Conservation (phyloP, 208 protist species). For the Leishmania braziliensis region DNA sequence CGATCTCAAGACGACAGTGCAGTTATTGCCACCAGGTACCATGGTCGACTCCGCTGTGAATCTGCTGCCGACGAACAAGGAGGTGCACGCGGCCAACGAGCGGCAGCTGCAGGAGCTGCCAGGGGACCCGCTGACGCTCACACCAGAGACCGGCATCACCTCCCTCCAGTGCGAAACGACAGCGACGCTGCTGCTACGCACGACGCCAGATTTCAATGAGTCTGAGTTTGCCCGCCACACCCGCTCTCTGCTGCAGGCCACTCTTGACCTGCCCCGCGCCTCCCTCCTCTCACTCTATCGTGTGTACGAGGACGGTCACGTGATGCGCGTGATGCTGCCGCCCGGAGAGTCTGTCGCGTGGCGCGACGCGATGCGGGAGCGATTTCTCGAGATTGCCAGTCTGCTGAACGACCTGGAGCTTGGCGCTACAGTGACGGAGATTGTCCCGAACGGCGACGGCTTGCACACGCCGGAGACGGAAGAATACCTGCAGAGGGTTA, state of each 20-base stretch:
- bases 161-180: constrained; percentile 77
- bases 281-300: constrained; percentile 81
- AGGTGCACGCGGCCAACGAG: constrained; percentile 85
- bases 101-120: constrained; percentile 66
- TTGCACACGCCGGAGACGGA: constrained; percentile 80
- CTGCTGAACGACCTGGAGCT: constrained; percentile 79
- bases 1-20: constrained; percentile 60
- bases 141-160: constrained; percentile 81
- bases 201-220: constrained; percentile 69
- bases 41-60: constrained; percentile 88
- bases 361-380: constrained; percentile 81
- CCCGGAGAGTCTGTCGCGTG: constrained; percentile 77
- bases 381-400: constrained; percentile 75
- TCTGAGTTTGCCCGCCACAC: constrained; percentile 73
- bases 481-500: constrained; percentile 79
- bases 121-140: constrained; percentile 71
- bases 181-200: constrained; percentile 82
- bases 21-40: constrained; percentile 78
- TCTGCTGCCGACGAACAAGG: constrained; percentile 85
- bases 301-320: constrained; percentile 86
- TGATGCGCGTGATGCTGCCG: constrained; percentile 86
- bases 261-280: constrained; percentile 71
- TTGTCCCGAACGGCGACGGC: constrained; percentile 79
- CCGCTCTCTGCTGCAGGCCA: constrained; percentile 76
- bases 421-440: constrained; percentile 77